Evolutionary conservation across 2,329 filamentous ascomycete genomes (phyloP).

Genomic region (Fusarium temperatum): DNA sequence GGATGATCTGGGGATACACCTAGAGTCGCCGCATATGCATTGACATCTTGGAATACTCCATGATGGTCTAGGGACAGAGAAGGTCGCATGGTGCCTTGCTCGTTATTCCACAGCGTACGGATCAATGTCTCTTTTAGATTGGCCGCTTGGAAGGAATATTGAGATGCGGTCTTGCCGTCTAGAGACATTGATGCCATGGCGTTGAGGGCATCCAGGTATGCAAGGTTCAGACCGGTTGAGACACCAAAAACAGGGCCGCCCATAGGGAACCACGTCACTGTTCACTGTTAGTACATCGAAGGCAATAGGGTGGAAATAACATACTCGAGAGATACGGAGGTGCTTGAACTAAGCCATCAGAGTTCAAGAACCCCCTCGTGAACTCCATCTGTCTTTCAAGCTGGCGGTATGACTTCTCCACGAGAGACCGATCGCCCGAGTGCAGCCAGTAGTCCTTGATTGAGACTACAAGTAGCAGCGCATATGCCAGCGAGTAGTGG

Average conservation of each 20-base stretch:
- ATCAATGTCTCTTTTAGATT: not conserved
- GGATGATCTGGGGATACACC: not conserved
- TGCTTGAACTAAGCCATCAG: not conserved
- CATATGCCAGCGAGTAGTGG: not conserved
- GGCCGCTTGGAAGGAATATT: not conserved
- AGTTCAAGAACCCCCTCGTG: not conserved
- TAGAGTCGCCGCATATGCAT: not conserved
- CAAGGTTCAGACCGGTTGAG: not conserved
- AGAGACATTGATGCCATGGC: not conserved
- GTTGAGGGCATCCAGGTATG: not conserved
- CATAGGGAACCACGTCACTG: conserved; percentile 10
- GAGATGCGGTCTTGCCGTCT: rapidly evolving
- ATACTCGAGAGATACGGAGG: conserved; percentile 3
- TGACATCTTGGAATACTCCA: conserved; percentile 1
- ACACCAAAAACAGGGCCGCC: not conserved
- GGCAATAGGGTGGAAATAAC: rapidly evolving
- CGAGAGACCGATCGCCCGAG: not conserved
- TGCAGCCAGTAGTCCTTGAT: conserved; percentile 3
- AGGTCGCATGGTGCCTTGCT: not conserved
- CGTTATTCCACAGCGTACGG: not conserved
- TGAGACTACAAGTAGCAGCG: not conserved
- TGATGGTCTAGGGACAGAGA: not conserved
- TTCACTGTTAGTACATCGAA: not conserved
- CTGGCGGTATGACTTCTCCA: not conserved
- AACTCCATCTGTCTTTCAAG: not conserved